These are phyloP conservation scores for Pythium dissotocum DNA, from an alignment of 352 stramenopile species.

Conservation along the genomic window DNA sequence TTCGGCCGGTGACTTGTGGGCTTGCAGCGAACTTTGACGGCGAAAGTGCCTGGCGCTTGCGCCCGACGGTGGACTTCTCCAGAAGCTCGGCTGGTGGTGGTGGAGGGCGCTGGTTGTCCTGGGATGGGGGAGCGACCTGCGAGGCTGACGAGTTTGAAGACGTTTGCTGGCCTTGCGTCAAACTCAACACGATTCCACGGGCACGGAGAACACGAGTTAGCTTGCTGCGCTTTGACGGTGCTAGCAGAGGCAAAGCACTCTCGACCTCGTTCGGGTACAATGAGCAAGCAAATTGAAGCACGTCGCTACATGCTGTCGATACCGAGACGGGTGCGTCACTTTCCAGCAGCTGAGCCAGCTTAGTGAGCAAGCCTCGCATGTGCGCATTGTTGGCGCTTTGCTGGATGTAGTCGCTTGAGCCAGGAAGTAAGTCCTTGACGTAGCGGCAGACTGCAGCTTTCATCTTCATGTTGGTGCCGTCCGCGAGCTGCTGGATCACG, in stretches of 20 bases:
- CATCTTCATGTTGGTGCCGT: slow-evolving; percentile 83
- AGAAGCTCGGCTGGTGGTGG: slow-evolving; percentile 6
- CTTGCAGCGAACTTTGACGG: slow-evolving; percentile 27
- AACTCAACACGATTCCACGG: slow-evolving; percentile 48
- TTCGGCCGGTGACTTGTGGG: slow-evolving; percentile 14
- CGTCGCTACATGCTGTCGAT: slow-evolving; percentile 52
- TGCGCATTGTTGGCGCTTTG: slow-evolving; percentile 62
- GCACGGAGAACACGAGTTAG: slow-evolving; percentile 57
- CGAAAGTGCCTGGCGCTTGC: slow-evolving; percentile 27
- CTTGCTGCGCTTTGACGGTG: slow-evolving; percentile 55
- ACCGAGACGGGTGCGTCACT: slow-evolving; percentile 61
- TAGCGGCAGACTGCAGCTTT: slow-evolving; percentile 71
- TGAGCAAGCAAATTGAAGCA: slow-evolving; percentile 47
- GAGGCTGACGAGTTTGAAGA: not conserved
- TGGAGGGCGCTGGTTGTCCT: slow-evolving; percentile 21
- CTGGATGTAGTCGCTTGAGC: slow-evolving; percentile 54
- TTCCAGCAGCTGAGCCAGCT: slow-evolving; percentile 68
- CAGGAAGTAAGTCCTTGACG: slow-evolving; percentile 54
- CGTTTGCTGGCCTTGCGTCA: slow-evolving; percentile 4
- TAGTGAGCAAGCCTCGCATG: slow-evolving; percentile 70
- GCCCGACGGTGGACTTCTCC: slow-evolving; percentile 8
- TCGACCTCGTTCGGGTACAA: slow-evolving; percentile 63
- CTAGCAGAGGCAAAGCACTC: slow-evolving; percentile 45
- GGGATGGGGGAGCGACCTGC: not conserved
- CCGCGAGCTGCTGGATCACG: slow-evolving; percentile 60